phyloP scores from a whole-genome alignment of 2,329 filamentous ascomycete genomes.

The Madurella fahalii region DNA sequence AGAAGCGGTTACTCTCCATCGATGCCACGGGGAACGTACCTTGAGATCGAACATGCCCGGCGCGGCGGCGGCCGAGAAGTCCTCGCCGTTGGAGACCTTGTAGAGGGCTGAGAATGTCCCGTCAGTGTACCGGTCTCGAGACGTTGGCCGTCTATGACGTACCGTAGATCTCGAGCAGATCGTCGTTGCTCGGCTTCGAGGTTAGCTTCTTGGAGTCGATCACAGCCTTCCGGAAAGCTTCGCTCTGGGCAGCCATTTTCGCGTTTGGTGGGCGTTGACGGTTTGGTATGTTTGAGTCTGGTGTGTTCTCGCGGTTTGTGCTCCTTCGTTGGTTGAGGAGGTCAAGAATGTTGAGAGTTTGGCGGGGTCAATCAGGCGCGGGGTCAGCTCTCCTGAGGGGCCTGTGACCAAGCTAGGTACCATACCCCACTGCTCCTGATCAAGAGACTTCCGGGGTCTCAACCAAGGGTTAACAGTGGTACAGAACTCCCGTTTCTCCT shows the following conservation, averaged over 20 bases:
- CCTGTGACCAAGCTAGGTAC: too few relatives aligned
- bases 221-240: conserved; percentile 54
- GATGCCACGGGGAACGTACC: conserved; percentile 45
- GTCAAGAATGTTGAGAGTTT: conserved; percentile 13
- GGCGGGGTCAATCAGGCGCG: conserved; percentile 19
- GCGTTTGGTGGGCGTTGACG: background rate
- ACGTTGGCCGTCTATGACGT: conserved; percentile 25
- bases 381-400: conserved; percentile 5
- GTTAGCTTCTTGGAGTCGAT: conserved; percentile 64
- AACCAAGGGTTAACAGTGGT: too few relatives aligned
- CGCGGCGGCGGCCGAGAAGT: conserved; percentile 50
- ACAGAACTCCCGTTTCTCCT: too few relatives aligned
- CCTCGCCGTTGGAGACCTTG: conserved; percentile 56
- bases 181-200: conserved; percentile 58
- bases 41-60: conserved; percentile 70
- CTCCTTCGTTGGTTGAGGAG: conserved; percentile 13
- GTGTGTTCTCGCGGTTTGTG: background rate
- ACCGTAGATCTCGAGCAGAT: conserved; percentile 63
- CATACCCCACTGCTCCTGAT: too few relatives aligned
- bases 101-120: conserved; percentile 44
- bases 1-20: background rate
- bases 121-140: conserved; percentile 1
- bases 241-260: conserved; percentile 41
- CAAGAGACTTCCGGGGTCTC: too few relatives aligned
- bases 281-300: background rate